Evolutionary conservation across 2,329 filamentous ascomycete species (phyloP).

Genomic region (Sporothrix phasma): DNA sequence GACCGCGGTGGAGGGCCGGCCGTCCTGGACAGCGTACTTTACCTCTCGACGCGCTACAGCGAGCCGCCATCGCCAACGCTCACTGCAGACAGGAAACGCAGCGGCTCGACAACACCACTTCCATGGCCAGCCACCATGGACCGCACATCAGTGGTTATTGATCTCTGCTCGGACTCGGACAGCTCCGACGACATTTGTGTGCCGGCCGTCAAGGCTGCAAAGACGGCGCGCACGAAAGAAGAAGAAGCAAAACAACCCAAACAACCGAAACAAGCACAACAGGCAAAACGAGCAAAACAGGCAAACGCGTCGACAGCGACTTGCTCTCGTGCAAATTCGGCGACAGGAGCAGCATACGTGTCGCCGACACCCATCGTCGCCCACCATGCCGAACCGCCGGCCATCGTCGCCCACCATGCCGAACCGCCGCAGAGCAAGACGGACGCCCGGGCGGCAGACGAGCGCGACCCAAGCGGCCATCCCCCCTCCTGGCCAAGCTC

Average conservation of each 20-base stretch:
- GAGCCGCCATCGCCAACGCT: not conserved
- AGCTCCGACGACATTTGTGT: too few species aligned
- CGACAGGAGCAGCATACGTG: too few species aligned
- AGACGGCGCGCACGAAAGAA: too few species aligned
- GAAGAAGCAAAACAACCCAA: too few species aligned
- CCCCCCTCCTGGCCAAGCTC: conserved; percentile 32
- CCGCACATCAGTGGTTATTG: conserved; percentile 3
- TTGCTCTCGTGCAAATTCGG: too few species aligned
- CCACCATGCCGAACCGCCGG: not conserved
- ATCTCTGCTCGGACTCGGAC: conserved; percentile 13
- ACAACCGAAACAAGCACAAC: not conserved
- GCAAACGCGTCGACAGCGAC: not conserved
- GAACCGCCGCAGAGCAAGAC: not conserved
- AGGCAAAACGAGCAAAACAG: not conserved
- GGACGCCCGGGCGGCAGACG: not conserved
- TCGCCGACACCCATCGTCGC: too few species aligned
- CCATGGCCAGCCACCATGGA: not conserved
- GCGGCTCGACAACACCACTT: not conserved
- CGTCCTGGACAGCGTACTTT: not conserved
- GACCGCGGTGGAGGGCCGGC: not conserved
- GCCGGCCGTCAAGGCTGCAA: too few species aligned
- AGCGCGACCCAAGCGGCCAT: too few species aligned
- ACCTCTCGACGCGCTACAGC: not conserved
- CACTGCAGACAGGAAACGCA: not conserved
- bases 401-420: not conserved